Percentiles rank a stretch among this genome's conserved stretches.
Evolutionary conservation across 1,284 basidiomycete genomes (phyloP).

Genomic region (Phylloporus gajari): DNA sequence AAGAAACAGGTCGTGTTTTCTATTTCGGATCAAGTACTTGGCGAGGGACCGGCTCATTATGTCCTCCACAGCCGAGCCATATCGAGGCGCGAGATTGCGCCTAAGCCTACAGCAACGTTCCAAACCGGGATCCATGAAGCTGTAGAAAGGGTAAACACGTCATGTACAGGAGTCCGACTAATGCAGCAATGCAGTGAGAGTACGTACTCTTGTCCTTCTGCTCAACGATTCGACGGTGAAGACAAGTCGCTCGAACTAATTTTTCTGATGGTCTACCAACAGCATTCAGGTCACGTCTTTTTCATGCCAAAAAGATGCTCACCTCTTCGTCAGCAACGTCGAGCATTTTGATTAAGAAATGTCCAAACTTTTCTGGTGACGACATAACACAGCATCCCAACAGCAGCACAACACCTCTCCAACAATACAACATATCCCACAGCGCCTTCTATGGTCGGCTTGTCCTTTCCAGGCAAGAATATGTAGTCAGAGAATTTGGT

Average conservation of each 20-base stretch:
- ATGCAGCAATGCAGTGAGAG: constrained; percentile 3
- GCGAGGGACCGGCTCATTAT: constrained; percentile 83
- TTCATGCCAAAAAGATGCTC: constrained; percentile 9
- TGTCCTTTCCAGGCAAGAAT: constrained; percentile 85
- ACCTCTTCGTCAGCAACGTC: constrained; percentile 86
- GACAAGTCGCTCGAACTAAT: constrained; percentile 76
- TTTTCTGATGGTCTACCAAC: constrained; percentile 66
- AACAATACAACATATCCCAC: constrained; percentile 81
- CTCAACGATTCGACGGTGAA: constrained; percentile 87
- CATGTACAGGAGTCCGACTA: too few relatives aligned
- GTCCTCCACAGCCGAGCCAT: constrained; percentile 84
- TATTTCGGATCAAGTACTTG: constrained; percentile 80
- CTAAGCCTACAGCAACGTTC: constrained; percentile 88
- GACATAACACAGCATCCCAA: constrained; percentile 81
- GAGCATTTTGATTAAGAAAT: constrained; percentile 84
- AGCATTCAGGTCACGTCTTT: constrained; percentile 4
- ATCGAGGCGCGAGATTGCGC: constrained; percentile 81
- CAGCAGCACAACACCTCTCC: constrained; percentile 86
- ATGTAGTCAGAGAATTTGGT: constrained; percentile 78
- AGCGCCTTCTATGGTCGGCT: constrained; percentile 74
- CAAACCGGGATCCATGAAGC: constrained; percentile 84
- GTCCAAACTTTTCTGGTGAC: constrained; percentile 75
- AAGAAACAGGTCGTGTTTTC: constrained; percentile 47
- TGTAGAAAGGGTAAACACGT: constrained; percentile 38
- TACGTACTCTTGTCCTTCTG: constrained; percentile 82